phyloP scores from a whole-genome alignment of 2,329 filamentous ascomycete genomes.

The Fusarium heterosporum region DNA sequence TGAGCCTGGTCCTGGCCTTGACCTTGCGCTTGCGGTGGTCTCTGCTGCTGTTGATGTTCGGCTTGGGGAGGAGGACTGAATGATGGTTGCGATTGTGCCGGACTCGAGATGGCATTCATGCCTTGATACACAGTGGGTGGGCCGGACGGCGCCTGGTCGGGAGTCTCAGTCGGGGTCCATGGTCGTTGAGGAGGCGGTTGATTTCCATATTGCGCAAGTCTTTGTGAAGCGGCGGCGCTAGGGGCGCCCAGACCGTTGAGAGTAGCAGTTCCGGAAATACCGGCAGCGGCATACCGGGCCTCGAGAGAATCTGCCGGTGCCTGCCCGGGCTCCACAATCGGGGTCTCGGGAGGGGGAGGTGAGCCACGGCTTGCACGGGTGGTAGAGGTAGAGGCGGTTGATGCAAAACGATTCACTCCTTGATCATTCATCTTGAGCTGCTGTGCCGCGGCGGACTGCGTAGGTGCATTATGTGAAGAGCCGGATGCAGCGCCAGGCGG shows the following conservation, averaged over 20 bases:
- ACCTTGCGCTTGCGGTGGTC: slow-evolving; percentile 45
- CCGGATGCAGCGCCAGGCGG: slow-evolving; percentile 60
- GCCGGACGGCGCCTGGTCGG: slow-evolving; percentile 86
- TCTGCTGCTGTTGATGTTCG: slow-evolving; percentile 43
- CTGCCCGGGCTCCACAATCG: slow-evolving; percentile 77
- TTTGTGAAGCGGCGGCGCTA: slow-evolving; percentile 84
- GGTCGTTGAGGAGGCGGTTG: slow-evolving; percentile 66
- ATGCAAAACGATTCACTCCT: slow-evolving; percentile 73
- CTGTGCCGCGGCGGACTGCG: slow-evolving; percentile 40
- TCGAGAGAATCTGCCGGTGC: slow-evolving; percentile 86
- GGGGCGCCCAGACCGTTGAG: slow-evolving; percentile 77
- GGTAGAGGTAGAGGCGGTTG: slow-evolving; percentile 92
- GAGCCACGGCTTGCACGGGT: slow-evolving; percentile 92
- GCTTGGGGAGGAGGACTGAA: slow-evolving; percentile 56
- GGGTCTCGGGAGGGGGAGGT: slow-evolving; percentile 93
- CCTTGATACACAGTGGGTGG: slow-evolving; percentile 94
- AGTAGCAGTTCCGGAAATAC: slow-evolving; percentile 87
- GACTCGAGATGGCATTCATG: slow-evolving; percentile 72
- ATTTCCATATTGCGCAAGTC: slow-evolving; percentile 79
- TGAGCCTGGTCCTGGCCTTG: slow-evolving; percentile 53
- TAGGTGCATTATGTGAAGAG: slow-evolving; percentile 50
- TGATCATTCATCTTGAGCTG: slow-evolving; percentile 54
- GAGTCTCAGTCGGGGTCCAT: slow-evolving; percentile 95
- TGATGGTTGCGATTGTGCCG: slow-evolving; percentile 53
- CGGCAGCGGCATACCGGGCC: slow-evolving; percentile 88